Percentiles rank a stretch among this genome's conserved stretches.
Conservation (phyloP, 2,329 filamentous ascomycete species). For the Sphaerostilbella broomeana region DNA sequence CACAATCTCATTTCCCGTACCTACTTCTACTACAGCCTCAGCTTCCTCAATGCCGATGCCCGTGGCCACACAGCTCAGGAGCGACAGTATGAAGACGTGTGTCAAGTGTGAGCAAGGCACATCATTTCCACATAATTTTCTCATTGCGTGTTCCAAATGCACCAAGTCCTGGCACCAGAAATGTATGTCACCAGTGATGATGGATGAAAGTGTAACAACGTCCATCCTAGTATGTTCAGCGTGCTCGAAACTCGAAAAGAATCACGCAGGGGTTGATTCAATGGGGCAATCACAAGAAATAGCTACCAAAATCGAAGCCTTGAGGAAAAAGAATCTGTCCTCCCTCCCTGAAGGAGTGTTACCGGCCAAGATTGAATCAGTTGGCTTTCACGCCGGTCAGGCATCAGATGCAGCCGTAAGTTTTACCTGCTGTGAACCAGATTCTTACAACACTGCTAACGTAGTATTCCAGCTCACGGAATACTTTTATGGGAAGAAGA, state of each 20-base stretch:
- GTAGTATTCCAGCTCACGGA: constrained; percentile 25
- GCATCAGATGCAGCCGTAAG: constrained; percentile 31
- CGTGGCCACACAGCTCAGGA: too few species aligned
- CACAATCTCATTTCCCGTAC: constrained; percentile 25
- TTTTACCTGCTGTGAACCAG: constrained; percentile 1
- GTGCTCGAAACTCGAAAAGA: constrained; percentile 12
- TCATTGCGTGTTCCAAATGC: constrained; percentile 20
- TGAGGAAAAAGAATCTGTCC: constrained; percentile 28
- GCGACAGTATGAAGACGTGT: constrained; percentile 1
- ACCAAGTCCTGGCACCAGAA: constrained; percentile 21
- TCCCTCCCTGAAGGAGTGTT: constrained; percentile 25
- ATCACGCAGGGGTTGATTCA: background rate
- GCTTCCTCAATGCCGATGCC: constrained; percentile 3
- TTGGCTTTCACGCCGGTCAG: constrained; percentile 32
- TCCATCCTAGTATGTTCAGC: constrained; percentile 16
- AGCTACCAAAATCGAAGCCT: constrained; percentile 17
- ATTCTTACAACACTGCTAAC: too few species aligned
- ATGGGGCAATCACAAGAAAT: background rate
- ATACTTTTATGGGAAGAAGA: constrained; percentile 34
- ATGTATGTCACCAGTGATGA: constrained; percentile 16
- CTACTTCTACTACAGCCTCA: background rate
- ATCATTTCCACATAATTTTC: constrained; percentile 1
- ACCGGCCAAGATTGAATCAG: constrained; percentile 30
- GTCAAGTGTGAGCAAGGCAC: constrained; percentile 16
- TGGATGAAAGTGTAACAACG: constrained; percentile 4